Percentiles rank a stretch among this genome's conserved stretches.
Conservation (phyloP, 441 rosid species). For the Adansonia grandidieri region DNA sequence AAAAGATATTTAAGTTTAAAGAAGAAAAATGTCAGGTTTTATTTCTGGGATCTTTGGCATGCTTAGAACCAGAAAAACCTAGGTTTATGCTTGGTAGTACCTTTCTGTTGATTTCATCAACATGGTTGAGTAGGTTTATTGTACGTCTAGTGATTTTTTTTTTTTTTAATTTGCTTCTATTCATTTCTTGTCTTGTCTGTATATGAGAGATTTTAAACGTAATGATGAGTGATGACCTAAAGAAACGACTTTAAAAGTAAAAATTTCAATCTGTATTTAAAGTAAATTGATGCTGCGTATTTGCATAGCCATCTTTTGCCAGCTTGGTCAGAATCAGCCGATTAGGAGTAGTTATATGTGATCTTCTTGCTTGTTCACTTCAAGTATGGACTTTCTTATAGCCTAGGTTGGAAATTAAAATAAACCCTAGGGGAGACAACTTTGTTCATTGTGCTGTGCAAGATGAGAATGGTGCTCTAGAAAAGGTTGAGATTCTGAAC, state of each 20-base stretch:
- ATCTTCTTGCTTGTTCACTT: conserved; percentile 21
- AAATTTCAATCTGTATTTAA: background rate
- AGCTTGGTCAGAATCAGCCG: conserved; percentile 19
- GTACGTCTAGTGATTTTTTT: background rate
- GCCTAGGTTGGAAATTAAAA: conserved; percentile 17
- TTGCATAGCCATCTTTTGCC: conserved; percentile 17
- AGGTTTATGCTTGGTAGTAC: conserved; percentile 4
- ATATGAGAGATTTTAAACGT: conserved; percentile 1
- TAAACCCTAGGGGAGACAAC: conserved; percentile 9
- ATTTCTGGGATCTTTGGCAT: conserved; percentile 2
- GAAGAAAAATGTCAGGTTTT: background rate
- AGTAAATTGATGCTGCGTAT: conserved; percentile 17
- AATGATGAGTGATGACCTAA: background rate
- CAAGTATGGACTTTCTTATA: conserved; percentile 4
- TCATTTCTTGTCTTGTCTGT: background rate
- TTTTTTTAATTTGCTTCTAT: conserved; percentile 5
- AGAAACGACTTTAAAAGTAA: conserved; percentile 12
- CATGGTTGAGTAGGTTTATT: background rate
- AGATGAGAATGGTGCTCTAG: conserved; percentile 9
- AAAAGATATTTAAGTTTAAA: background rate
- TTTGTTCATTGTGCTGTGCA: conserved; percentile 8
- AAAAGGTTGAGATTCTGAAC: conserved; percentile 3
- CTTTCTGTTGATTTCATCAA: conserved; percentile 1
- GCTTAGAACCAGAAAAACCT: conserved; percentile 14
- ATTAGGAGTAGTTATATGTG: conserved; percentile 12